Evolutionary conservation across 2,329 filamentous ascomycete species (phyloP), one percentile per base, ranked within the genome.

Genomic region (Seiridium cupressi): DNA sequence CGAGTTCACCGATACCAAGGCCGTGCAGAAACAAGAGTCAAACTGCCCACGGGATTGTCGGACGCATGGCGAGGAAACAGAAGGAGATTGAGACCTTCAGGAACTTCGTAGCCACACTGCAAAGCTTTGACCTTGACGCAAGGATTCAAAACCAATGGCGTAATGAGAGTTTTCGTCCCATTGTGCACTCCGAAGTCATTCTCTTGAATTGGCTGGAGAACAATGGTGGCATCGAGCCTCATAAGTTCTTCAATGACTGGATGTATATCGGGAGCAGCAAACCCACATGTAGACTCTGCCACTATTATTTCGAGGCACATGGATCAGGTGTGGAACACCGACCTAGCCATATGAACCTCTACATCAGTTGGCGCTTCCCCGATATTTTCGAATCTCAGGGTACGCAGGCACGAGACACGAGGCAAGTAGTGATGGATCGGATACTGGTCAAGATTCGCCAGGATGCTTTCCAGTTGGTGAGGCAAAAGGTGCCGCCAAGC

Each of bases 201-300:
- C 49, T 69, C 2, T 59, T 65, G 13, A 26, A 65, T 51, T 67
- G 55, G 26, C 59, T 69, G 5, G 46, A 58, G 13, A 56, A 36
- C 3, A 44, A 35, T 5, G 60, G 55, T 8, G 57, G 44, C 3
- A 48, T 58, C 26, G 11, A 47, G 4, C 60, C 65, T 2, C 9
- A 54, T 3, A 18, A 49, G 3, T 69, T 69, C 60, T 69, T 65
- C 61, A 55, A 59, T 34, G 55, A 46, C 0, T 65, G 62, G 60
- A 63, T 60, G 18, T 69, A 65, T 51, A 67, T 69, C 35, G 66
- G 66, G 7, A 57, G 51, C 9, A 68, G 66, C 64, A 69, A 69
- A 54, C 66, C 65, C 2, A 64, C 63, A 0, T 69, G 67, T 44
- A 51, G 51, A 8, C 58, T 69, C 1, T 69, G 67, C 44, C 38